Base-by-base conservation (phyloP, 257 asterid genomes). In the Solanum pinnatisectum region DNA sequence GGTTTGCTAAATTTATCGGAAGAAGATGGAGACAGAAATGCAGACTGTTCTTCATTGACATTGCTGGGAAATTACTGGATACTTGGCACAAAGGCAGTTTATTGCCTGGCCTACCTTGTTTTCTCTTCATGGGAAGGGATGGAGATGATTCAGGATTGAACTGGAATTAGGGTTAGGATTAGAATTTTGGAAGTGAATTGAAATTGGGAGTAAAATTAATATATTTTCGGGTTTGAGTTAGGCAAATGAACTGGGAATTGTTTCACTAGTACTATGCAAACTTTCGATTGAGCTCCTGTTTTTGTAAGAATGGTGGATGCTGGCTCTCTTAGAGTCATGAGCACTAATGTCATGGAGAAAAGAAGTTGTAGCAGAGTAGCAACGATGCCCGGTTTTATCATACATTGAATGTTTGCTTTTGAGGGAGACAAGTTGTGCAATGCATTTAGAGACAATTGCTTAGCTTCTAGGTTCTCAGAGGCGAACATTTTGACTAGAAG, bases 51-150 rank as follows among this genome's bases (percentile, higher is more conserved):
- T 25, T 67, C 36, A 81, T 87, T 93, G 84, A 90, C 78, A 77
- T 87, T 91, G 14, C 74, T 2, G 67, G 56, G 72, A 82, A 86
- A 72, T 90, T 49, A 39, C 84, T 90, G 36, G 88, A 89, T 85
- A 92, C 95, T 92, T 91, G 94, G 91, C 90, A 91, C 16, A 90
- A 87, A 65, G 89, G 30, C 27, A 92, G 52, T 83, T 91, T 86
- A 40, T 86, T 95, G 82, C 98, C 90, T 15, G 95, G 94, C 35
- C 98, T 89, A 82, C 97, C 97, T 35, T 96, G 92, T 56, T 98
- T 91, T 86, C 91, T 94, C 81, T 94, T 93, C 90, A 94, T 92
- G 8, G 98, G 8, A 65, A 30, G 72, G 18, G 33, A 65, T 12
- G 1, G 8, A 94, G 72, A 84, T 91, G 91, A 25, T 92, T 89